Base-by-base conservation (phyloP, 2,329 filamentous ascomycete species). In the Scedosporium apiospermum region DNA sequence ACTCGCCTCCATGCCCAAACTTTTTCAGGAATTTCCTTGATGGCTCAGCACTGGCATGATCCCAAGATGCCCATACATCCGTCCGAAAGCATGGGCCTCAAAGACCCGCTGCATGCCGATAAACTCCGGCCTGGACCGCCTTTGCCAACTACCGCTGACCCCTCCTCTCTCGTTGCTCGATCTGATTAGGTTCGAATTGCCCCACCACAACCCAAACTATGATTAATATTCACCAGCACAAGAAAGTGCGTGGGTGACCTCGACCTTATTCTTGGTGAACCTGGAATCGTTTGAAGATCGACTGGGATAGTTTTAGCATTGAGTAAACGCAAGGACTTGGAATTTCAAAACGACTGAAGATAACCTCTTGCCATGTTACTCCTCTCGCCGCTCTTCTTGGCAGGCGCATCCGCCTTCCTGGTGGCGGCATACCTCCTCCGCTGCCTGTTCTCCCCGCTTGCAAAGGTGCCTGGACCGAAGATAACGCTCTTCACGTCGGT, bases 401-500 rank as follows among this genome's bases (percentile, higher is more conserved):
- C 64, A 16, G 68, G 66, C 16, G 66, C 64, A 14, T 64, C 66
- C 21, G 49, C 71, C 6, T 61, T 72, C 34, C 64, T 75, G 6
- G 18, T 68, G 55, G 55, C 62, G 44, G 26, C 70, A 26, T 67
- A 69, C 46, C 26, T 76, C 27, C 30, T 70, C 41, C 67, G 68
- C 38, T 65, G 70, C 30, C 49, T 75, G 46, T 67, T 64, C 42
- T 76, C 75, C 14, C 75, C 75, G 5, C 67, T 75, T 14, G 67
- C 69, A 46, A 71, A 68, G 57, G 63, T 85, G 6, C 83, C 83
- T 0, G 83, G 83, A 2, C 81, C 82, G 6, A 65, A 67, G 57
- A 62, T 74, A 44, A 78, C 82, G 21, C 75, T 77, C 34, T 77
- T 83, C 67, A 83, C 80, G 0, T 81, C 81, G 0, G 70, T 80